A percentile compares a stretch with the other conserved stretches of the same genome.
phyloP scores from a whole-genome alignment of 495 filamentous ascomycete species.

The Aspergillus biplanus region DNA sequence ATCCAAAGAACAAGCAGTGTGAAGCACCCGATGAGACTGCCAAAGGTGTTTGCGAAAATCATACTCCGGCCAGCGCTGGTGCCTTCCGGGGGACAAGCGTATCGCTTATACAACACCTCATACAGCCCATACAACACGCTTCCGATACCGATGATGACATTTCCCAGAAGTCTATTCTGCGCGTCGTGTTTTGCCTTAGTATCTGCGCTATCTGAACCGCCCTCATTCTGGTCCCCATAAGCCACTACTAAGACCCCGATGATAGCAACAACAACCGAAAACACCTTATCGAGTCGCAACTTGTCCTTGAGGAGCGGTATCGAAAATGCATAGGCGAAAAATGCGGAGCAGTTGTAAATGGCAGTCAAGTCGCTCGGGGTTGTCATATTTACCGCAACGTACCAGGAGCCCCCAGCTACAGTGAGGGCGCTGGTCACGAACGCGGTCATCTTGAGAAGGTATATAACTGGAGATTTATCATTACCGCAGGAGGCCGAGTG shows the following conservation, averaged over 20 bases:
- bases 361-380: slow-evolving; percentile 91
- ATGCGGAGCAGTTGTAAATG: slow-evolving; percentile 98
- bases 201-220: slow-evolving; percentile 52
- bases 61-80: slow-evolving; percentile 77
- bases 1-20: slow-evolving; percentile 91
- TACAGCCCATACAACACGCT: slow-evolving; percentile 95
- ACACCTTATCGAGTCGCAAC: slow-evolving; percentile 74
- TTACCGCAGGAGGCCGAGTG: slow-evolving; percentile 51
- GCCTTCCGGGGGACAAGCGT: slow-evolving; percentile 91
- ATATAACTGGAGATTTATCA: slow-evolving; percentile 64
- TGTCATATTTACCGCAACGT: slow-evolving; percentile 90
- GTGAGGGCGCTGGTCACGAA: slow-evolving; percentile 87
- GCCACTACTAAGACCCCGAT: slow-evolving; percentile 88
- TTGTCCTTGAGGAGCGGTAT: slow-evolving; percentile 87
- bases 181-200: slow-evolving; percentile 53
- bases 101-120: slow-evolving; percentile 92
- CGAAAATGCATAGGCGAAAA: slow-evolving; percentile 96
- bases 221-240: slow-evolving; percentile 70
- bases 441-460: slow-evolving; percentile 76
- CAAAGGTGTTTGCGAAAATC: slow-evolving; percentile 92
- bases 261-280: slow-evolving; percentile 84
- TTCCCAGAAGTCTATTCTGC: slow-evolving; percentile 70
- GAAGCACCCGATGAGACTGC: slow-evolving; percentile 80
- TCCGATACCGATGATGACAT: slow-evolving; percentile 90
- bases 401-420: slow-evolving; percentile 92